Evolutionary conservation across 2,329 filamentous ascomycete species (phyloP).

Genomic region (Epichloe bromicola): DNA sequence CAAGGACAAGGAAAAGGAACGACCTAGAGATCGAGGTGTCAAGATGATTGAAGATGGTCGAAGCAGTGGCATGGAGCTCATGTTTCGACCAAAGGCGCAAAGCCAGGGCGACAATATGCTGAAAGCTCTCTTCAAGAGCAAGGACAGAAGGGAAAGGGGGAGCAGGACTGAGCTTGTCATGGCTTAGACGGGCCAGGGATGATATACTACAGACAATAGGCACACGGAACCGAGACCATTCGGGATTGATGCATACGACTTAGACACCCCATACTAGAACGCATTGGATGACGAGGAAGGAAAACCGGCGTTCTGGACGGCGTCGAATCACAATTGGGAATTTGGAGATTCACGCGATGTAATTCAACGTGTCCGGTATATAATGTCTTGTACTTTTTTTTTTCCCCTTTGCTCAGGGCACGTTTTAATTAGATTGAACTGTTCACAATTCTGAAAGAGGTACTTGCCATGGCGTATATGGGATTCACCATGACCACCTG

Average conservation of each 20-base stretch:
- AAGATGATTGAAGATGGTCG: constrained; percentile 24
- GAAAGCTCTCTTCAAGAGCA: constrained; percentile 45
- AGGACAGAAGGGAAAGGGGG: constrained; percentile 33
- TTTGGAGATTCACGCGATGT: neutral
- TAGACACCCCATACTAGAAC: neutral
- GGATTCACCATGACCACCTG: constrained; percentile 28
- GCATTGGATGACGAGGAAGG: neutral
- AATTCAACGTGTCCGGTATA: too few species aligned
- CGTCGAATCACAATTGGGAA: neutral
- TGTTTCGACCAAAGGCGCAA: constrained; percentile 34
- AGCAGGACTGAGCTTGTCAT: constrained; percentile 19
- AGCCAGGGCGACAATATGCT: constrained; percentile 39
- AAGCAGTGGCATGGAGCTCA: constrained; percentile 23
- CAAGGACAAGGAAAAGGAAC: constrained; percentile 13
- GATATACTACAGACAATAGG: neutral
- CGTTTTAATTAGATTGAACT: neutral
- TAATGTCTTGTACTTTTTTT: neutral
- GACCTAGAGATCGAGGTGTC: constrained; percentile 9
- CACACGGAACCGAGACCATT: neutral
- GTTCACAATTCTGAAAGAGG: neutral
- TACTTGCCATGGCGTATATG: neutral
- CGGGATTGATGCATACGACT: neutral
- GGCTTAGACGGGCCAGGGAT: constrained; percentile 10
- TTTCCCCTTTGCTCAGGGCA: neutral
- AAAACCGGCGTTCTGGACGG: neutral